phyloP scores from a whole-genome alignment of 2,329 filamentous ascomycete genomes.

The Clonostachys rhizophaga region DNA sequence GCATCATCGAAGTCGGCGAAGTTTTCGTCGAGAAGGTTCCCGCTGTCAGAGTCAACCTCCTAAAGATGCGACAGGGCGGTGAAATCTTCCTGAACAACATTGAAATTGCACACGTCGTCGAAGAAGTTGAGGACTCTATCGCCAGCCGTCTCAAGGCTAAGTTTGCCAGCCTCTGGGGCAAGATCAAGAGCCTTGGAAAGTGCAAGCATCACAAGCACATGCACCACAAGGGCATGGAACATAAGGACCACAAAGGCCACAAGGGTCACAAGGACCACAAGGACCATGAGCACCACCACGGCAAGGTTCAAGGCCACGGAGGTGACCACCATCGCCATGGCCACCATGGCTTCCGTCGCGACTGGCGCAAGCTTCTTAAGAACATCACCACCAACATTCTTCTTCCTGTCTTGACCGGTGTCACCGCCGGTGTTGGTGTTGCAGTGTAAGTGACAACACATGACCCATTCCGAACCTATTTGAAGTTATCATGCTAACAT shows the following conservation, averaged over 20 bases:
- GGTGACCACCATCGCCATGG: slow-evolving; percentile 4
- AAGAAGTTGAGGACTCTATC: slow-evolving; percentile 8
- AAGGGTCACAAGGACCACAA: slow-evolving; percentile 6
- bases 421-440: slow-evolving; percentile 63
- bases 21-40: slow-evolving; percentile 50
- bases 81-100: slow-evolving; percentile 50
- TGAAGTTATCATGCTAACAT: slow-evolving; percentile 15
- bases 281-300: slow-evolving; percentile 5
- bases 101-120: slow-evolving; percentile 19
- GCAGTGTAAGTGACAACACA: slow-evolving; percentile 47
- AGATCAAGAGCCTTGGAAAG: slow-evolving; percentile 13
- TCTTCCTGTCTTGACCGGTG: slow-evolving; percentile 63
- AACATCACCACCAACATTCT: slow-evolving; percentile 59
- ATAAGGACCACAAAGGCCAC: not conserved
- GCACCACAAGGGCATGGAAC: not conserved
- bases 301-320: slow-evolving; percentile 15
- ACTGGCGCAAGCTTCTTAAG: slow-evolving; percentile 42
- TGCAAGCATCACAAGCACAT: slow-evolving; percentile 7
- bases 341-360: slow-evolving; percentile 14
- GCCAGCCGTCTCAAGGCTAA: slow-evolving; percentile 37
- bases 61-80: slow-evolving; percentile 48
- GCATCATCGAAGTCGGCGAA: slow-evolving; percentile 55
- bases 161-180: slow-evolving; percentile 16
- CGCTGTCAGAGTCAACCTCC: slow-evolving; percentile 53
- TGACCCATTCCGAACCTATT: not conserved